Evolutionary conservation across 805 yeast species (phyloP), one percentile per base, ranked within the genome.

Genomic region (Yamadazyma tumulicola): DNA sequence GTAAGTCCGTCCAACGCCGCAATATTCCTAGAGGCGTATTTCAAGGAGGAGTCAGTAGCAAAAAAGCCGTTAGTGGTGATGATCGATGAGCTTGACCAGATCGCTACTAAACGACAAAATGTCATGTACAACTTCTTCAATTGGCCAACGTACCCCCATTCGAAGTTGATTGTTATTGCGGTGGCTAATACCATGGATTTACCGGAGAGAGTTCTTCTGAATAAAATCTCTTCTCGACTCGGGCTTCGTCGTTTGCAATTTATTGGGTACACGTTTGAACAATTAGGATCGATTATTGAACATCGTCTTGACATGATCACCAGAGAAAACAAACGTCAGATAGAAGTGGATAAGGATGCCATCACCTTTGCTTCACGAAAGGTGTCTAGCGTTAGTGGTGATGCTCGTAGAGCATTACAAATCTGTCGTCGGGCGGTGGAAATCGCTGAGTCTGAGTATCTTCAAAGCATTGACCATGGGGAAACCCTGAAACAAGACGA

Each of bases 121-220:
- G 89, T 91, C 22, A 81, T 91, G 82, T 93, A 93, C 64, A 93
- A 93, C 56, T 87, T 93, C 53, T 88, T 93, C 70, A 93, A 93
- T 59, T 93, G 99, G 99, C 96, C 98, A 4, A 79, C 95, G 0
- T 79, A 85, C 49, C 65, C 74, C 9, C 67, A 78, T 45, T 88
- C 97, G 4, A 81, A 81, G 48, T 65, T 93, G 32, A 77, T 93
- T 32, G 94, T 93, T 2, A 70, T 93, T 26, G 97, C 97, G 0
- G 88, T 93, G 19, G 97, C 97, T 4, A 93, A 93, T 56, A 89
- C 97, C 0, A 88, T 93, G 96, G 97, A 93, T 62, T 64, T 93
- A 31, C 97, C 98, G 0, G 98, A 93, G 54, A 68, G 96, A 34
- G 72, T 81, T 32, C 64, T 93, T 25, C 79, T 93, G 13, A 91